phyloP scores from a whole-genome alignment of 352 stramenopile genomes.

The Globisporangium uncinulatum region DNA sequence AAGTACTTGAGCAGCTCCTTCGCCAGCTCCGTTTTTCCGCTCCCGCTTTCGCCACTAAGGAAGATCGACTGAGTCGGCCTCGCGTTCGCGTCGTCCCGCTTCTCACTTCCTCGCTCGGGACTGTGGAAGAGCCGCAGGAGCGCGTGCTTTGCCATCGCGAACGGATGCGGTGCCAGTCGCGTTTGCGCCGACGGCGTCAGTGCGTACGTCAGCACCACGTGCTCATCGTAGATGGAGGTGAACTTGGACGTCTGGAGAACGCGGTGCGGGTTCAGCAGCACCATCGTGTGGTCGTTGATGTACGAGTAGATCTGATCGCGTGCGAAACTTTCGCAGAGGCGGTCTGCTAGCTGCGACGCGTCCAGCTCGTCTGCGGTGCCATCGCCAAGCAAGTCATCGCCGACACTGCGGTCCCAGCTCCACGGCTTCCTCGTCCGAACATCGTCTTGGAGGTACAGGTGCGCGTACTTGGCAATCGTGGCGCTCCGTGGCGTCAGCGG shows the following conservation, averaged over 20 bases:
- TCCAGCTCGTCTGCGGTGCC: neutral
- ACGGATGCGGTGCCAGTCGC: slow-evolving; percentile 55
- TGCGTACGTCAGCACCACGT: slow-evolving; percentile 61
- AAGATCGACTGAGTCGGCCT: slow-evolving; percentile 27
- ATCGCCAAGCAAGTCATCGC: slow-evolving; percentile 36
- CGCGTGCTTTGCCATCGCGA: slow-evolving; percentile 66
- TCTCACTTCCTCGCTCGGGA: slow-evolving; percentile 1
- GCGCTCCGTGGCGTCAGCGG: slow-evolving; percentile 54
- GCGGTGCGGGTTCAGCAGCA: slow-evolving; percentile 68
- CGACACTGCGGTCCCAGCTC: slow-evolving; percentile 34
- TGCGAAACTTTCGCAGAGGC: slow-evolving; percentile 32
- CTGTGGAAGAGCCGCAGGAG: slow-evolving; percentile 40
- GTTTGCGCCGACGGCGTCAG: slow-evolving; percentile 33
- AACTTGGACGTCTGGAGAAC: slow-evolving; percentile 67
- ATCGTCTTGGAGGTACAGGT: slow-evolving; percentile 66
- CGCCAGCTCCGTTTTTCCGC: slow-evolving; percentile 68
- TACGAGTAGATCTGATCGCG: slow-evolving; percentile 57
- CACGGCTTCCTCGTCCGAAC: slow-evolving; percentile 47
- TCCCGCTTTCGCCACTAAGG: slow-evolving; percentile 62
- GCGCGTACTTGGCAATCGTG: slow-evolving; percentile 74
- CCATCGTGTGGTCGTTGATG: slow-evolving; percentile 51
- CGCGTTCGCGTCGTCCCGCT: neutral
- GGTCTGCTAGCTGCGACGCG: slow-evolving; percentile 9
- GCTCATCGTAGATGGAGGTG: slow-evolving; percentile 81
- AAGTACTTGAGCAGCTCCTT: slow-evolving; percentile 81